Evolutionary conservation across 768 basidiomycete species (phyloP).

Genomic region (Cytidiella melzeri): DNA sequence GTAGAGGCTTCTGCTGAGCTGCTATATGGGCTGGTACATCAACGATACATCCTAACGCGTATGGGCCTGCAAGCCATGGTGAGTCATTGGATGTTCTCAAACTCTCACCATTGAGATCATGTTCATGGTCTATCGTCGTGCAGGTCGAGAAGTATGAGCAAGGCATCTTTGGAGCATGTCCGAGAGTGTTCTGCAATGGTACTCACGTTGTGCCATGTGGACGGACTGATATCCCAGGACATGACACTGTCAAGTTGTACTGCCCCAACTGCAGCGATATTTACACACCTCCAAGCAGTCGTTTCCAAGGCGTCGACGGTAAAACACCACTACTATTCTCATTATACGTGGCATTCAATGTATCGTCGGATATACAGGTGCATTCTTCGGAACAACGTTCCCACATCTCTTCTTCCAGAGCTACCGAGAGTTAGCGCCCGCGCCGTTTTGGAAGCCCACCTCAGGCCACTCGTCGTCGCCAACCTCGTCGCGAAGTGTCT

Average conservation of each 20-base stretch:
- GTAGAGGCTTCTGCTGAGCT: conserved; percentile 97
- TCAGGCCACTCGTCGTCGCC: conserved; percentile 51
- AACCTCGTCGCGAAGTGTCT: conserved; percentile 28
- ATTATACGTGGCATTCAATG: neutral
- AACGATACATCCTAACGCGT: conserved; percentile 94
- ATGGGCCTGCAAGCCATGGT: conserved; percentile 95
- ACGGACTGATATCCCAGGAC: conserved; percentile 89
- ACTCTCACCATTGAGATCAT: too few species aligned
- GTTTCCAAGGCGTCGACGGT: conserved; percentile 97
- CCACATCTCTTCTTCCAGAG: conserved; percentile 97
- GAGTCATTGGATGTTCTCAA: too few species aligned
- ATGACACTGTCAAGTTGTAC: conserved; percentile 96
- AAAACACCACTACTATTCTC: conserved; percentile 23
- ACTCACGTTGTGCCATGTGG: conserved; percentile 93
- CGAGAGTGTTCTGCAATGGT: conserved; percentile 88
- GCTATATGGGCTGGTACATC: conserved; percentile 95
- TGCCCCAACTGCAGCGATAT: conserved; percentile 98
- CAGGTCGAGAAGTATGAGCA: conserved; percentile 96
- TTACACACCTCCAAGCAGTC: conserved; percentile 90
- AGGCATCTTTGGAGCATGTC: conserved; percentile 88
- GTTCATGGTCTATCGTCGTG: too few species aligned
- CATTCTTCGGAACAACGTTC: conserved; percentile 99
- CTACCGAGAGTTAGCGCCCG: conserved; percentile 91
- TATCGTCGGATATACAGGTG: conserved; percentile 47
- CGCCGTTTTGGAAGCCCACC: conserved; percentile 81